phyloP scores from a whole-genome alignment of 2,329 filamentous ascomycete species.

The Ophiostoma sp. region DNA sequence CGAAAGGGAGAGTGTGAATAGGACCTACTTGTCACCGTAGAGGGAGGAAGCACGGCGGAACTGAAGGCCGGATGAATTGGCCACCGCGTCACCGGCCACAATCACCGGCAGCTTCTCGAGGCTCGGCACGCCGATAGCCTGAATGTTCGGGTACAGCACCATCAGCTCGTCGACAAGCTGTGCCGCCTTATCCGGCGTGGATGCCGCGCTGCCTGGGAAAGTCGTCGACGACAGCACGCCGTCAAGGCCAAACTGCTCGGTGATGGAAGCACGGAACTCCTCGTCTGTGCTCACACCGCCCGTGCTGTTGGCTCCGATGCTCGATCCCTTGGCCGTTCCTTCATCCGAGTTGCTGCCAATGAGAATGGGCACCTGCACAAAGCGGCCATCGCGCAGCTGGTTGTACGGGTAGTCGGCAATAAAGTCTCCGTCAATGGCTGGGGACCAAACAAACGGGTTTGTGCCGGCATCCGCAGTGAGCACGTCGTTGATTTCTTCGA shows the following conservation, averaged over 20 bases:
- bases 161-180: constrained; percentile 35
- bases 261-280: constrained; percentile 40
- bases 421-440: constrained; percentile 38
- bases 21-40: constrained; percentile 15
- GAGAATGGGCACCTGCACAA: constrained; percentile 57
- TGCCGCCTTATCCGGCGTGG: constrained; percentile 25
- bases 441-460: constrained; percentile 26
- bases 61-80: constrained; percentile 18
- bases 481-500: constrained; percentile 30
- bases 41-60: constrained; percentile 19
- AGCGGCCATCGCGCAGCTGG: constrained; percentile 52
- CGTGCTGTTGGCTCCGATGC: constrained; percentile 33
- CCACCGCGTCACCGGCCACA: constrained; percentile 31
- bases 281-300: constrained; percentile 46
- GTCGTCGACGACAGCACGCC: constrained; percentile 21
- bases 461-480: constrained; percentile 8
- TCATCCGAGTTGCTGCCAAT: constrained; percentile 62
- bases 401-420: constrained; percentile 43
- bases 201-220: constrained; percentile 9
- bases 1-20: background rate
- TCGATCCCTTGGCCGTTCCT: constrained; percentile 47
- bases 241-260: constrained; percentile 14
- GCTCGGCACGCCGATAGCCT: constrained; percentile 44
- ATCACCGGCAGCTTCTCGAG: constrained; percentile 34
- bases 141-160: constrained; percentile 46